phyloP scores from a whole-genome alignment of 352 stramenopile genomes.

The Discostella stelligera region DNA sequence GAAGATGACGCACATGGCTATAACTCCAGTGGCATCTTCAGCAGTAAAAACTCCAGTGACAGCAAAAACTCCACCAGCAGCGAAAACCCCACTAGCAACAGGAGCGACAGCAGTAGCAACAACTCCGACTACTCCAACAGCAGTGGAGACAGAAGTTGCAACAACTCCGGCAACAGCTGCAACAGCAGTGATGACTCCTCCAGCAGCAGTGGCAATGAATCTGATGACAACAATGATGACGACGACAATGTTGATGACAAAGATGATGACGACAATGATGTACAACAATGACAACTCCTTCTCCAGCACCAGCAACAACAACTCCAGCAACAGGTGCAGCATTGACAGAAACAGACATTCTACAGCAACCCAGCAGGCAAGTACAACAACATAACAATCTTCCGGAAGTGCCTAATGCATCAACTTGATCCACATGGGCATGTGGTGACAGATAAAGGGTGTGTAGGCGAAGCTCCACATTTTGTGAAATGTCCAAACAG shows the following conservation, averaged over 20 bases:
- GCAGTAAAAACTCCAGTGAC: neutral
- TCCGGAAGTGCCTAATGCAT: slow-evolving; percentile 4
- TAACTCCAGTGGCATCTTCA: too few relatives aligned
- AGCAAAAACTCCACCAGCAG: neutral
- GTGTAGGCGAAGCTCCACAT: slow-evolving; percentile 11
- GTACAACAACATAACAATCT: slow-evolving; percentile 35
- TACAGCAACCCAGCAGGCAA: slow-evolving; percentile 1
- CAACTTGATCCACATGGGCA: slow-evolving; percentile 13
- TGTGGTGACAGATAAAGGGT: slow-evolving; percentile 33
- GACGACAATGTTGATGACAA: too few relatives aligned
- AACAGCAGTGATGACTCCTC: neutral
- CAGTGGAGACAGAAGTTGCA: neutral
- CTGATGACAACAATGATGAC: too few relatives aligned
- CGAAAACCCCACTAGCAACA: too few relatives aligned
- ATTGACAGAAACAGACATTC: neutral
- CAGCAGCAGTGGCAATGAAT: too few relatives aligned
- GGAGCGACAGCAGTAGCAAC: too few relatives aligned
- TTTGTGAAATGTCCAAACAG: slow-evolving; percentile 16
- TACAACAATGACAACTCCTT: too few relatives aligned
- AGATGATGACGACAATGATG: too few relatives aligned
- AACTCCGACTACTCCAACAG: neutral
- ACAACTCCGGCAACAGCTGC: neutral
- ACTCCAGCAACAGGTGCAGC: neutral
- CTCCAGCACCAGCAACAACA: neutral
- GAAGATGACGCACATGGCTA: too few relatives aligned